Evolutionary conservation across 2,329 filamentous ascomycete genomes (phyloP).

Genomic region (Trichophyton benhamiae): DNA sequence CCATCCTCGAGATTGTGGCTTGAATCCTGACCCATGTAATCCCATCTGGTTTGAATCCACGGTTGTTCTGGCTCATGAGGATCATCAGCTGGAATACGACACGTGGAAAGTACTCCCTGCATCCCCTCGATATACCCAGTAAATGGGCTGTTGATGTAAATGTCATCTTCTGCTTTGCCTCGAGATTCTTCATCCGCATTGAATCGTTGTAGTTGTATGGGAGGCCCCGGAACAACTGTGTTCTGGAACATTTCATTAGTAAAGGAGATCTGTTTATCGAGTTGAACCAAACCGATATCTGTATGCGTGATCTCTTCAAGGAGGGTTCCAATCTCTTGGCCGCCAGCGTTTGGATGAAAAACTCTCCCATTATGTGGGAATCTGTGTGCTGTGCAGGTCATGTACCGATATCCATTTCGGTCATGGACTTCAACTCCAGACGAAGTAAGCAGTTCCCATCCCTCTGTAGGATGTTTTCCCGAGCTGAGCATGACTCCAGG

Average conservation of each 20-base stretch:
- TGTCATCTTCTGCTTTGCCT: not conserved
- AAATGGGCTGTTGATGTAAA: not conserved
- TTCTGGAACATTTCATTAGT: not conserved
- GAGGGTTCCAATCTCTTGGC: not conserved
- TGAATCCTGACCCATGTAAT: slow-evolving; percentile 12
- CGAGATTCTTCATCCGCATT: not conserved
- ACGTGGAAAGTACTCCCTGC: not conserved
- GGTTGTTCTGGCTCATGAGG: not conserved
- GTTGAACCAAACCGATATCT: not conserved
- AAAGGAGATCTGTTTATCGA: not conserved
- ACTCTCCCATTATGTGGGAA: not conserved
- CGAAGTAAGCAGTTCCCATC: slow-evolving; percentile 4
- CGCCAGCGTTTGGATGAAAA: not conserved
- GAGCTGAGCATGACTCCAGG: slow-evolving; percentile 10
- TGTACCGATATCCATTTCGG: not conserved
- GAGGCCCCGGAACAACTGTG: not conserved
- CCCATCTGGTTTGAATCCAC: slow-evolving; percentile 11
- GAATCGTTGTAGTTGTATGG: not conserved
- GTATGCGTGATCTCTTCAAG: not conserved
- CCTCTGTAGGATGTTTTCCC: not conserved
- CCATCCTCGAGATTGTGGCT: slow-evolving; percentile 5
- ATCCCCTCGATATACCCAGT: not conserved
- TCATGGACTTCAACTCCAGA: not conserved
- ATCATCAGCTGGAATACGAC: not conserved
- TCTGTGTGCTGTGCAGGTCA: not conserved